Evolutionary conservation across 140 eudicot species (phyloP), one percentile per base, ranked within the genome.

Genomic region (Senecio squalidus): DNA sequence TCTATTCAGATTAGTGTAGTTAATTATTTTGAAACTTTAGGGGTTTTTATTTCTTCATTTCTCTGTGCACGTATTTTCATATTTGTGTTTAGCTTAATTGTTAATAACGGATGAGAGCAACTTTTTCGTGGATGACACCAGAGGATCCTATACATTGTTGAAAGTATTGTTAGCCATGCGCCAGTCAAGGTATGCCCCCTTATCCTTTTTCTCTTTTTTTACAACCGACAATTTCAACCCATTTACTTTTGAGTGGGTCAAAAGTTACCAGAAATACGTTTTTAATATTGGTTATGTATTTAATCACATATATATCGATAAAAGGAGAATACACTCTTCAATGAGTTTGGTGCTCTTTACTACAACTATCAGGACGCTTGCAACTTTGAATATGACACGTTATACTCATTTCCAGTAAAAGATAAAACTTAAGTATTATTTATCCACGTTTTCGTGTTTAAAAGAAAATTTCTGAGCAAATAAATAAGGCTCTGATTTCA

Each of bases 371-470:
- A 22, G 94, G 94, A 39, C 86, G 97, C 55, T 51, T 89, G 82
- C 97, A 88, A 70, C 89, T 89, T 16, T 62, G 82, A 25, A 75
- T 77, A 17, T 82, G 93, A 33, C 95, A 85, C 89, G 97, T 89
- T 73, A 60, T 29, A 58, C 16, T 20, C 24, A 59, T 62, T 49
- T 11, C 28, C 11, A 29, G 28, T 40, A 40, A 36, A 10, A 26
- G n/a, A 41, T 59, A 5, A 10, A 30, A 43, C 18, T 6, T 21
- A 8, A 47, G 18, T n/a, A 5, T 21, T n/a, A n/a, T n/a, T n/a
- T n/a, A n/a, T n/a, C n/a, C n/a, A n/a, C n/a, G n/a, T n/a, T n/a
- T n/a, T n/a, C n/a, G n/a, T n/a, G n/a, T n/a, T n/a, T n/a, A n/a
- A n/a, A n/a, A n/a, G n/a, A n/a, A n/a, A n/a, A n/a, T n/a, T n/a